These are phyloP conservation scores for Larix kaempferi DNA, from an alignment of 75 land plant species.

Conservation along the genomic window DNA sequence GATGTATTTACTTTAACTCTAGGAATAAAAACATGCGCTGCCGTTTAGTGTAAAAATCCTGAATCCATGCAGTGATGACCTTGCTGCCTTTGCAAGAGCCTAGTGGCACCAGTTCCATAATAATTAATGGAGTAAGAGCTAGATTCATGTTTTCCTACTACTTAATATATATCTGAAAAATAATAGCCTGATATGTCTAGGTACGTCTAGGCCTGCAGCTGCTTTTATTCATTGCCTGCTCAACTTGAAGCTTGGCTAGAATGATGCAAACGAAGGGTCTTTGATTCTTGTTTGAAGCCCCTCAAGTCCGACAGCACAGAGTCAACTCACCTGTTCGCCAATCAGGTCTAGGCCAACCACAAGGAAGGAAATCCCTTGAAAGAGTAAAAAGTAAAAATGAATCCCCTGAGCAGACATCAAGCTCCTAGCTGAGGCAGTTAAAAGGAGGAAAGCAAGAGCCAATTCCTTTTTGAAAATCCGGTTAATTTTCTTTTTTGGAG, in stretches of 20 bases:
- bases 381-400: constrained; percentile 88
- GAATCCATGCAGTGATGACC: not conserved
- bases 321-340: constrained; percentile 49
- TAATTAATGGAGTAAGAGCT: not conserved
- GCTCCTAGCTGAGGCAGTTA: constrained; percentile 75
- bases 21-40: not conserved
- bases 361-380: constrained; percentile 75
- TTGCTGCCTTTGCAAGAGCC: not conserved
- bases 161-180: not conserved
- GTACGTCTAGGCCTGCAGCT: not conserved
- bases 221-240: not conserved
- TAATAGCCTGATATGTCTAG: not conserved
- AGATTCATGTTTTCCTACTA: not conserved
- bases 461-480: constrained; percentile 72
- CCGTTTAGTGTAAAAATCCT: not conserved
- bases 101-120: not conserved
- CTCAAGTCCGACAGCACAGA: not conserved
- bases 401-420: constrained; percentile 77
- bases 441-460: constrained; percentile 62
- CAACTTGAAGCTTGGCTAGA: not conserved
- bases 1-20: not conserved
- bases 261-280: not conserved
- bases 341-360: constrained; percentile 71
- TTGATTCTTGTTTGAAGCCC: not conserved
- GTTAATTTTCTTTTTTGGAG: constrained; percentile 61